phyloP scores from a whole-genome alignment of 1,284 basidiomycete species.

The Mycena sp. region DNA sequence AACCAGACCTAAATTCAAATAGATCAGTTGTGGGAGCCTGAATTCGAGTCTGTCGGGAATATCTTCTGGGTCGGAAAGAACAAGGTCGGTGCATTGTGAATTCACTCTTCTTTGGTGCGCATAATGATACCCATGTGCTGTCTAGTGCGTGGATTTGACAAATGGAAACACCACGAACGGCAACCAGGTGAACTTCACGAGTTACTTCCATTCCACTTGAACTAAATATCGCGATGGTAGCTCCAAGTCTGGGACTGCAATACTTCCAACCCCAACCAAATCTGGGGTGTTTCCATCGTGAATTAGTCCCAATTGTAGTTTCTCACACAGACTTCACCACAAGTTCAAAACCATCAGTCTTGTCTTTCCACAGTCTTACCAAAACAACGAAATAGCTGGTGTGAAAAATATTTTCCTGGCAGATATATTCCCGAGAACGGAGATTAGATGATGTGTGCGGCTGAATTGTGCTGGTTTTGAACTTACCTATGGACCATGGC shows the following conservation, averaged over 20 bases:
- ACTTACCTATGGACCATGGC: not conserved
- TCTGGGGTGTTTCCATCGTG: constrained; percentile 12
- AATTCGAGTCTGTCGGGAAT: constrained; percentile 14
- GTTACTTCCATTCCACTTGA: constrained; percentile 9
- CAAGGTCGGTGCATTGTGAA: constrained; percentile 13
- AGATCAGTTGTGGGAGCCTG: constrained; percentile 22
- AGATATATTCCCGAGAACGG: not conserved
- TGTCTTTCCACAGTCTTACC: not conserved
- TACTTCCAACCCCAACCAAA: constrained; percentile 15
- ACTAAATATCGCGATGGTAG: constrained; percentile 10
- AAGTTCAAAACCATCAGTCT: constrained; percentile 5
- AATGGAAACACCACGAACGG: constrained; percentile 15
- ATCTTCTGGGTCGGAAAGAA: constrained; percentile 19
- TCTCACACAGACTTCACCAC: not conserved
- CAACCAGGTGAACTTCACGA: constrained; percentile 12
- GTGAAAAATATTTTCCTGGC: constrained; percentile 1
- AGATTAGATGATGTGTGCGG: not conserved
- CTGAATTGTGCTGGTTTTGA: constrained; percentile 3
- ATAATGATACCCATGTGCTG: constrained; percentile 9
- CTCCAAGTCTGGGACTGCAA: constrained; percentile 18
- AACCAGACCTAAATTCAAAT: constrained; percentile 9
- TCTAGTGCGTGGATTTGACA: constrained; percentile 14
- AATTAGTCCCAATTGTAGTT: constrained; percentile 5
- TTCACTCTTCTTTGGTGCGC: constrained; percentile 7
- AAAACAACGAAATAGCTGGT: not conserved